Conservation (phyloP, 106 monocot genomes). For the Dendrobium chrysotoxum region DNA sequence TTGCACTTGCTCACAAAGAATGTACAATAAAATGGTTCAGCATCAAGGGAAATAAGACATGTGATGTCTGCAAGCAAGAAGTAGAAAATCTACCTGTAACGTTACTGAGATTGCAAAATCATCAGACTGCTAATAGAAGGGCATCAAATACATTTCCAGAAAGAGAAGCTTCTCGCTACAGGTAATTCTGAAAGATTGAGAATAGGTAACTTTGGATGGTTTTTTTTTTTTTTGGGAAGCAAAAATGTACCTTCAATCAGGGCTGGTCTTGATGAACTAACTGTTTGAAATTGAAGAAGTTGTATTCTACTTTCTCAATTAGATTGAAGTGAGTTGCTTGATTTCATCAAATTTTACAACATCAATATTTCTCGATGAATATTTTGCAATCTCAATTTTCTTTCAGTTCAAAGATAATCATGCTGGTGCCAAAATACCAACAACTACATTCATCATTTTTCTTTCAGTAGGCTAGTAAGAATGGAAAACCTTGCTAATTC, state of each 20-base stretch:
- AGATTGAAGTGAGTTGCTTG: neutral
- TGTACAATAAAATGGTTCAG: conserved; percentile 98
- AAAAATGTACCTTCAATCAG: neutral
- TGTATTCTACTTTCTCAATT: neutral
- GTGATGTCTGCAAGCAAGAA: conserved; percentile 92
- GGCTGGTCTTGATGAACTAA: neutral
- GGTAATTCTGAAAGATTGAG: conserved; percentile 28
- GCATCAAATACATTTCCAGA: conserved; percentile 26
- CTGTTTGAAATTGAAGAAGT: neutral
- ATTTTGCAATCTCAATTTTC: neutral
- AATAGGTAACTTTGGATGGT: neutral
- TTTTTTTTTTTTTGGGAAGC: too few species aligned
- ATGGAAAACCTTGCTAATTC: neutral
- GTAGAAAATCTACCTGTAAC: conserved; percentile 87
- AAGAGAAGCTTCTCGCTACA: conserved; percentile 44
- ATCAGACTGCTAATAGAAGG: conserved; percentile 38
- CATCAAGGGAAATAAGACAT: conserved; percentile 94
- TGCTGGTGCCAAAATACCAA: neutral
- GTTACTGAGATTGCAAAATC: conserved; percentile 71
- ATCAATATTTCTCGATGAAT: neutral
- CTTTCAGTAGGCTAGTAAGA: neutral
- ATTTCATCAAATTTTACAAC: neutral
- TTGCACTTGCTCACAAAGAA: conserved; percentile 96
- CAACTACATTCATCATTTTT: neutral
- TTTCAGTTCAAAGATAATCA: neutral